These are phyloP conservation scores for Cryptococcus neoformans DNA, from an alignment of 1,284 basidiomycete genomes.

Conservation along the genomic window DNA sequence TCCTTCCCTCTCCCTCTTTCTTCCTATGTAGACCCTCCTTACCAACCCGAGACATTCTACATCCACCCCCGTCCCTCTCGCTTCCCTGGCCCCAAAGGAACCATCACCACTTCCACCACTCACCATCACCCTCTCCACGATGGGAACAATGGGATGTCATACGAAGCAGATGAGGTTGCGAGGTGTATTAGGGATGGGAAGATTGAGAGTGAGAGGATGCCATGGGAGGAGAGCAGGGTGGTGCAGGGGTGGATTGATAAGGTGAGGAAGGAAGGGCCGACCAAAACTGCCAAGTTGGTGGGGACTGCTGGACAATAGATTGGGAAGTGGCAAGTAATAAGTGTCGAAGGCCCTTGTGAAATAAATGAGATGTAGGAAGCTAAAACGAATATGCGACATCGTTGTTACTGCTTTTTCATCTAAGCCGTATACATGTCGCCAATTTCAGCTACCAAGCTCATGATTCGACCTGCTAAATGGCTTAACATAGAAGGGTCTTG, in stretches of 20 bases:
- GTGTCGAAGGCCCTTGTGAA: too few species aligned
- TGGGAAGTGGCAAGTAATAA: too few species aligned
- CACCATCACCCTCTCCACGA: conserved; percentile 57
- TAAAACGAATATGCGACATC: too few species aligned
- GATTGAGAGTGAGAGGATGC: conserved; percentile 69
- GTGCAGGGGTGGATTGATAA: conserved; percentile 79
- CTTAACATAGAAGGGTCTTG: too few species aligned
- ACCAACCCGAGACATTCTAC: conserved; percentile 25
- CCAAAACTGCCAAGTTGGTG: conserved; percentile 33
- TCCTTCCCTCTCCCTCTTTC: background rate
- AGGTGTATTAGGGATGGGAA: conserved; percentile 71
- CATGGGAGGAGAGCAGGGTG: conserved; percentile 68
- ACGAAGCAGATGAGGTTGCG: too few species aligned
- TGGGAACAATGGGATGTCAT: too few species aligned
- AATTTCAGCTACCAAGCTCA: too few species aligned
- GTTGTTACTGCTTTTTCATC: too few species aligned
- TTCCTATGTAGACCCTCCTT: conserved; percentile 26
- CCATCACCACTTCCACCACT: conserved; percentile 24
- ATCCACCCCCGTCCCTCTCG: conserved; percentile 56
- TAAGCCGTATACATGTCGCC: too few species aligned
- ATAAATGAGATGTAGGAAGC: too few species aligned
- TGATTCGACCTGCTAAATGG: too few species aligned
- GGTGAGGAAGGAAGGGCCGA: conserved; percentile 53
- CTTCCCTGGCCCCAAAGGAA: conserved; percentile 48
- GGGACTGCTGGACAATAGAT: conserved; percentile 26